These are phyloP conservation scores for Macrophomina tecta DNA, from an alignment of 2,329 filamentous ascomycete genomes.

Conservation along the genomic window DNA sequence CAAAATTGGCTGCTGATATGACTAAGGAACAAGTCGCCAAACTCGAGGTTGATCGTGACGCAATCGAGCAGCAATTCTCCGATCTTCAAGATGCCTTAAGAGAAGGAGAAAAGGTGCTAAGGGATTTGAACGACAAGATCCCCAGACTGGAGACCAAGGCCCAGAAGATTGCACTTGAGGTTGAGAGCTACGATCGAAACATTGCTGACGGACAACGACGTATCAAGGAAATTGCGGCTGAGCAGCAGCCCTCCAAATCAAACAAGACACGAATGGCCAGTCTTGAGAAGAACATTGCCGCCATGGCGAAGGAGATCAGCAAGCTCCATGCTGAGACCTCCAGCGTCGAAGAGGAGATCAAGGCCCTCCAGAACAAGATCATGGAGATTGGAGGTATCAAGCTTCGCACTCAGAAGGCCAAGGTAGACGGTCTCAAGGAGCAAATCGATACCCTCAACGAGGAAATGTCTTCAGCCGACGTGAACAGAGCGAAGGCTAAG, in stretches of 20 bases:
- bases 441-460: slow-evolving; percentile 82
- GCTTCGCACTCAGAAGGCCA: slow-evolving; percentile 85
- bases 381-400: slow-evolving; percentile 98
- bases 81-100: slow-evolving; percentile 85
- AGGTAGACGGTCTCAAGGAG: slow-evolving; percentile 86
- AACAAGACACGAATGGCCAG: slow-evolving; percentile 76
- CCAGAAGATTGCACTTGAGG: slow-evolving; percentile 87
- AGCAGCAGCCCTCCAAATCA: slow-evolving; percentile 79
- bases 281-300: slow-evolving; percentile 78
- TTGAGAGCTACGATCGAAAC: slow-evolving; percentile 84
- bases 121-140: slow-evolving; percentile 76
- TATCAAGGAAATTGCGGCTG: slow-evolving; percentile 80
- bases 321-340: slow-evolving; percentile 84
- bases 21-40: slow-evolving; percentile 87
- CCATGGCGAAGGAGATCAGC: slow-evolving; percentile 77
- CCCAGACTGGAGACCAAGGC: slow-evolving; percentile 87
- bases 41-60: slow-evolving; percentile 85
- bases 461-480: slow-evolving; percentile 82
- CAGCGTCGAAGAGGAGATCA: slow-evolving; percentile 91
- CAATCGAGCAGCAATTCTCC: slow-evolving; percentile 80
- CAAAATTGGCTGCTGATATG: slow-evolving; percentile 86
- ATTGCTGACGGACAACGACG: slow-evolving; percentile 83
- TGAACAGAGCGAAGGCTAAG: slow-evolving; percentile 88
- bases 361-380: slow-evolving; percentile 90
- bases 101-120: slow-evolving; percentile 75